A percentile compares a stretch with the other conserved stretches of the same genome.
Conservation (phyloP, 1,139 yeast species). For the Geotrichum bryndzae region DNA sequence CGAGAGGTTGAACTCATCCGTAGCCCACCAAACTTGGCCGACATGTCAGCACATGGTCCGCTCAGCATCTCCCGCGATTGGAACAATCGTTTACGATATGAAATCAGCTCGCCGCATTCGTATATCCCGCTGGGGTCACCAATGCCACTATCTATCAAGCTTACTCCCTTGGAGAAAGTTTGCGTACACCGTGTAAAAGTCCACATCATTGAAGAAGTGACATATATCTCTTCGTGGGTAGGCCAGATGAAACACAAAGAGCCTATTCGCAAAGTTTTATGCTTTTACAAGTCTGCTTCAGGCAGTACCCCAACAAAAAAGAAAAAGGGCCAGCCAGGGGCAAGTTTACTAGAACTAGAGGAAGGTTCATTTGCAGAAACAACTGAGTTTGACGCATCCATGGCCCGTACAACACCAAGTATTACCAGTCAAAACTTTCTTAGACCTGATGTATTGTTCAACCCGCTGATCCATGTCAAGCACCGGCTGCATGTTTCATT, state of each 20-base stretch:
- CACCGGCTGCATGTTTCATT: conserved; percentile 77
- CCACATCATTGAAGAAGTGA: conserved; percentile 64
- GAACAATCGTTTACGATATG: conserved; percentile 75
- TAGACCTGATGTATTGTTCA: conserved; percentile 64
- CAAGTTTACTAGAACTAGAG: conserved; percentile 22
- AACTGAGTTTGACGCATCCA: background rate
- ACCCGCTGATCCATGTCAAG: conserved; percentile 59
- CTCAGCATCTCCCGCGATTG: conserved; percentile 75
- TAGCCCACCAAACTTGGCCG: conserved; percentile 70
- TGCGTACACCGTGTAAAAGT: conserved; percentile 65
- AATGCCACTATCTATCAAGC: conserved; percentile 54
- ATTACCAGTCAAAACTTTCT: conserved; percentile 26
- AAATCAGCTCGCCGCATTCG: conserved; percentile 69
- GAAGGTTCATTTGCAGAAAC: background rate
- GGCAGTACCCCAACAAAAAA: background rate
- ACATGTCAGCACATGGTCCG: conserved; percentile 67
- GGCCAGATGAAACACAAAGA: conserved; percentile 28
- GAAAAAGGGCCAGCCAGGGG: conserved; percentile 11
- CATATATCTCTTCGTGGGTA: conserved; percentile 46
- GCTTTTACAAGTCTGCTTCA: conserved; percentile 30
- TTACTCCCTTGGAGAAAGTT: conserved; percentile 65
- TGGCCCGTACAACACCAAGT: background rate
- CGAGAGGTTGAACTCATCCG: conserved; percentile 47
- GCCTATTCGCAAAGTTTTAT: conserved; percentile 27
- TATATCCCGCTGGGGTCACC: conserved; percentile 67